Percentiles rank a stretch among this genome's conserved stretches.
phyloP scores from a whole-genome alignment of 1,284 basidiomycete species.

The Boletellus deceptivus region DNA sequence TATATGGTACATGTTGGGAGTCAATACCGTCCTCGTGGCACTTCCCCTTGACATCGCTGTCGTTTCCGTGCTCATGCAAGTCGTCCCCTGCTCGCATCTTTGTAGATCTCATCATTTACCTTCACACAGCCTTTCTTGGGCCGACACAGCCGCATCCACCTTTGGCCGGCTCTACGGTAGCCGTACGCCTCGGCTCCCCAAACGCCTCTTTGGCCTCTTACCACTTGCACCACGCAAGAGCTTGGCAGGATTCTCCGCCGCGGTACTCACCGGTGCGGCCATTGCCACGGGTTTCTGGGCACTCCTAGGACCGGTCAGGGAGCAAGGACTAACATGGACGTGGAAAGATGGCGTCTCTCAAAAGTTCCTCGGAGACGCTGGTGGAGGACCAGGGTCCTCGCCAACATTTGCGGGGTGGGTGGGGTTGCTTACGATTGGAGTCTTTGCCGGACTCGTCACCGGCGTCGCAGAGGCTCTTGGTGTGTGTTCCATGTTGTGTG shows the following conservation, averaged over 20 bases:
- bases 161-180: constrained; percentile 85
- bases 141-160: constrained; percentile 93
- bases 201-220: constrained; percentile 53
- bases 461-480: constrained; percentile 84
- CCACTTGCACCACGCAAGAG: constrained; percentile 85
- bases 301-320: constrained; percentile 48
- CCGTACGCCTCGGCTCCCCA: constrained; percentile 74
- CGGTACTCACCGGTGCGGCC: constrained; percentile 70
- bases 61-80: constrained; percentile 85
- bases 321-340: constrained; percentile 49
- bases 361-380: constrained; percentile 14
- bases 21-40: constrained; percentile 75
- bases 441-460: constrained; percentile 73
- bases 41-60: constrained; percentile 88
- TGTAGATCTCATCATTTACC: not conserved
- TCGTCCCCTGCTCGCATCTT: constrained; percentile 14
- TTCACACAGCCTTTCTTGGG: constrained; percentile 84
- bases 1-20: constrained; percentile 94
- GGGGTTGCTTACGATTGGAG: constrained; percentile 57
- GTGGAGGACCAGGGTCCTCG: not conserved
- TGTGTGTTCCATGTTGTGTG: constrained; percentile 39
- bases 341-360: constrained; percentile 45
- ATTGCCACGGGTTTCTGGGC: constrained; percentile 84
- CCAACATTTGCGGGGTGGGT: constrained; percentile 42
- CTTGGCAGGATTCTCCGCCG: constrained; percentile 87